Conservation (phyloP, 1,284 basidiomycete genomes). For the Ceratobasidium sp. region DNA sequence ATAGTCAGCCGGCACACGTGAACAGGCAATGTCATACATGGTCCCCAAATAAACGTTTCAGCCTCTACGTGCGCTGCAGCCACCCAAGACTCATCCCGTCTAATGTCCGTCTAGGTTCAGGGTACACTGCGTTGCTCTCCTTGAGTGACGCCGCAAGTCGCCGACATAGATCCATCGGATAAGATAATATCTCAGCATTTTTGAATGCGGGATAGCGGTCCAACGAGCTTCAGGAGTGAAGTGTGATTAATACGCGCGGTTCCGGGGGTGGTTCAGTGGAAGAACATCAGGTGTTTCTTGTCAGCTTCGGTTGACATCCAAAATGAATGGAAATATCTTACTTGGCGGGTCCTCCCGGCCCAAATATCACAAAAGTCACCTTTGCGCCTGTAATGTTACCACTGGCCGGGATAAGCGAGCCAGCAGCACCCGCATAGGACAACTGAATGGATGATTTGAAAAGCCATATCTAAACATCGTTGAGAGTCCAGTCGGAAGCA, state of each 20-base stretch:
- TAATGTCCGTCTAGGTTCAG: conserved; percentile 72
- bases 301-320: conserved; percentile 16
- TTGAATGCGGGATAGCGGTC: conserved; percentile 57
- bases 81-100: conserved; percentile 79
- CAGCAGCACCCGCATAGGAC: conserved; percentile 65
- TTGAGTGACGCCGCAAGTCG: conserved; percentile 67
- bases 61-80: conserved; percentile 55
- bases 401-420: conserved; percentile 64
- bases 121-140: conserved; percentile 76
- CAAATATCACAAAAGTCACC: conserved; percentile 73
- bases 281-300: conserved; percentile 34
- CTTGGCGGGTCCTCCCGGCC: conserved; percentile 61
- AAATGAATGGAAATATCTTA: conserved; percentile 49
- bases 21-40: neutral
- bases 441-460: conserved; percentile 85
- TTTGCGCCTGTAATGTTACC: conserved; percentile 71
- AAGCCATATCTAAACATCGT: conserved; percentile 72
- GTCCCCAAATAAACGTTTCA: neutral
- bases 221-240: conserved; percentile 52
- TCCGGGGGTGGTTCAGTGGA: neutral
- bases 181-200: conserved; percentile 78
- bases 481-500: too few relatives aligned
- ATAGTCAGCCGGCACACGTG: neutral
- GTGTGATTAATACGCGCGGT: neutral
- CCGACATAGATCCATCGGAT: conserved; percentile 73